phyloP scores from a whole-genome alignment of 148 eudicot genomes.

The Camellia sinensis region DNA sequence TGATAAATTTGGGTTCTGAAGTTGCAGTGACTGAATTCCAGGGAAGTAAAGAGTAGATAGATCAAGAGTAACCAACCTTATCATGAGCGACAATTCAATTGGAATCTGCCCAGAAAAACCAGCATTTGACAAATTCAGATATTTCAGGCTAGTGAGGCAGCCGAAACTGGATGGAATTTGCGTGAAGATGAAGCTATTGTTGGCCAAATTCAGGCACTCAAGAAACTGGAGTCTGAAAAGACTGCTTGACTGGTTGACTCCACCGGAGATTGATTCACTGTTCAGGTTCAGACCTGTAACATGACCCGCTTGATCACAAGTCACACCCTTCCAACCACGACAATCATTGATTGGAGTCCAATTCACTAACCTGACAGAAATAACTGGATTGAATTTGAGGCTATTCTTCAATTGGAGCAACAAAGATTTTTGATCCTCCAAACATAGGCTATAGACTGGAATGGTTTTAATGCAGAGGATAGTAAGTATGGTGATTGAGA shows the following conservation, averaged over 20 bases:
- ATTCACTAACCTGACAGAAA: constrained; percentile 14
- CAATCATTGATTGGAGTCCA: constrained; percentile 31
- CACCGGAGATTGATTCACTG: constrained; percentile 20
- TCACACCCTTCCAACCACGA: constrained; percentile 41
- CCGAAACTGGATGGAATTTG: constrained; percentile 19
- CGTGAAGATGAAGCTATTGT: constrained; percentile 12
- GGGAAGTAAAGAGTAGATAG: constrained; percentile 13
- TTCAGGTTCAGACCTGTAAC: constrained; percentile 28
- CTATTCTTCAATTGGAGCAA: constrained; percentile 30
- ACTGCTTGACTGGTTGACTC: constrained; percentile 18
- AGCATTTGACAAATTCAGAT: constrained; percentile 31
- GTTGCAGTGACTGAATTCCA: background rate
- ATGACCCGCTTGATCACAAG: constrained; percentile 28
- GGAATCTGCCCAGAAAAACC: constrained; percentile 39
- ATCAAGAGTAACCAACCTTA: constrained; percentile 27
- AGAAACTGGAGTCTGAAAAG: constrained; percentile 28
- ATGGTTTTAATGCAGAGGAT: constrained; percentile 6
- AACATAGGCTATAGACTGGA: constrained; percentile 17
- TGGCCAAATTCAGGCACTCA: constrained; percentile 29
- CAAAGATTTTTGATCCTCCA: constrained; percentile 19
- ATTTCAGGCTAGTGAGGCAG: constrained; percentile 21
- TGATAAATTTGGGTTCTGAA: constrained; percentile 3
- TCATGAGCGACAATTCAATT: constrained; percentile 21
- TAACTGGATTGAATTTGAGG: background rate
- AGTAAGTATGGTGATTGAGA: constrained; percentile 16